Conservation (phyloP, 2,329 filamentous ascomycete species). For the Aspergillus sergii region DNA sequence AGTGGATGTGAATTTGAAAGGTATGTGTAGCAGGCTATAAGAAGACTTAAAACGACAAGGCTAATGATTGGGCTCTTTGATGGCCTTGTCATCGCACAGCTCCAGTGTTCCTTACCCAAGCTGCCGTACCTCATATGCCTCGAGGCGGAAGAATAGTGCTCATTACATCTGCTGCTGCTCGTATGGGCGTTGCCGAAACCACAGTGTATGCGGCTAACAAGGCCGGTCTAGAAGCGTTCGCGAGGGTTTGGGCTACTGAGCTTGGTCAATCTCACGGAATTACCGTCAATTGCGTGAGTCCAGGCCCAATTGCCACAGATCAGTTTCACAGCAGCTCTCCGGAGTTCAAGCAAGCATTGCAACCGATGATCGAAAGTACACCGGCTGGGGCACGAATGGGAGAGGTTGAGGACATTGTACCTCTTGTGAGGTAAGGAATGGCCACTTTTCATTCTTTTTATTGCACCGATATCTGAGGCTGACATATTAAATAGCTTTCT, state of each 20-base stretch:
- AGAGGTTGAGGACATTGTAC: not conserved
- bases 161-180: not conserved
- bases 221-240: not conserved
- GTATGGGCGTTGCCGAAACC: not conserved
- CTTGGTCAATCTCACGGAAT: slow-evolving; percentile 7
- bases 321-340: not conserved
- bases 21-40: not conserved
- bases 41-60: too few relatives aligned
- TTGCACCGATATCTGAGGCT: not conserved
- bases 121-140: not conserved
- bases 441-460: not conserved
- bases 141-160: not conserved
- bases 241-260: slow-evolving; percentile 6
- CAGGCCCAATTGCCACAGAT: slow-evolving; percentile 7
- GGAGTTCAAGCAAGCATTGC: not conserved
- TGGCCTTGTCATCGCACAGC: not conserved
- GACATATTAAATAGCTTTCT: not conserved
- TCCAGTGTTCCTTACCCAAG: not conserved
- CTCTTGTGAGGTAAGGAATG: not conserved
- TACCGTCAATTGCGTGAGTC: slow-evolving; percentile 8
- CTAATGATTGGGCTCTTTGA: too few relatives aligned
- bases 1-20: not conserved
- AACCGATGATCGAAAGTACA: not conserved
- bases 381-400: not conserved
- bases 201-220: not conserved